Evolutionary conservation across 192 early-diverging fungal genomes (phyloP), one percentile per base, ranked within the genome.

Genomic region (Chytriomyces confervae): DNA sequence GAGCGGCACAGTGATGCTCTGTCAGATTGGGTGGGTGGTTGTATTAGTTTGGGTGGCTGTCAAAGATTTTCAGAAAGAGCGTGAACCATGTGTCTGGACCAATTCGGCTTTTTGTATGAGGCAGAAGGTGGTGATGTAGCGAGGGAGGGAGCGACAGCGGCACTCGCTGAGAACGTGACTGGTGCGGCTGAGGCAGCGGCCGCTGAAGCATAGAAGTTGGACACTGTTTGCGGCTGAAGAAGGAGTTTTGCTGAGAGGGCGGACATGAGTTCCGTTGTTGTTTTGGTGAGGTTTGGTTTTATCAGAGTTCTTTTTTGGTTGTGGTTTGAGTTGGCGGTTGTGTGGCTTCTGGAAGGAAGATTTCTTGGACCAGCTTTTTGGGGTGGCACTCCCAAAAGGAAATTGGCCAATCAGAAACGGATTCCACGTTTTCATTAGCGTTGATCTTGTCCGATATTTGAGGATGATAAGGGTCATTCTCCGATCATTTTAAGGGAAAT

Each of bases 1-100:
- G 23, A 82, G 50, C n/a, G 81, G 69, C 8, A 78, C 77, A 0
- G 76, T 50, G 29, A 82, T 61, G 45, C 29, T 61, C 76, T 77
- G 57, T 75, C 6, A 24, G 60, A 46, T 16, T 70, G 57, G 16
- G 18, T 11, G 47, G 47, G 44, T 36, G 2, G 16, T 18, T n/a
- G 43, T 20, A 36, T 47, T 4, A 64, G 27, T 69, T 69, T 13
- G 11, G 27, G 27, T 11, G 13, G 68, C 24, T 69, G 43, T n/a
- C 60, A 47, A 43, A 49, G 62, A 2, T 45, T 0, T 13, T 10
- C 18, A 18, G 10, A 63, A 63, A 24, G 18, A 73, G 13, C 18
- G 9, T 53, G n/a, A 10, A 75, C 74, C 74, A 75, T 75, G 16
- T 63, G 62, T 48, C 29, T 69, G 9, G 74, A 75, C 74, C 74